Evolutionary conservation across 2,329 filamentous ascomycete genomes (phyloP), one percentile per base, ranked within the genome.

Genomic region (Teratosphaeria viscida): DNA sequence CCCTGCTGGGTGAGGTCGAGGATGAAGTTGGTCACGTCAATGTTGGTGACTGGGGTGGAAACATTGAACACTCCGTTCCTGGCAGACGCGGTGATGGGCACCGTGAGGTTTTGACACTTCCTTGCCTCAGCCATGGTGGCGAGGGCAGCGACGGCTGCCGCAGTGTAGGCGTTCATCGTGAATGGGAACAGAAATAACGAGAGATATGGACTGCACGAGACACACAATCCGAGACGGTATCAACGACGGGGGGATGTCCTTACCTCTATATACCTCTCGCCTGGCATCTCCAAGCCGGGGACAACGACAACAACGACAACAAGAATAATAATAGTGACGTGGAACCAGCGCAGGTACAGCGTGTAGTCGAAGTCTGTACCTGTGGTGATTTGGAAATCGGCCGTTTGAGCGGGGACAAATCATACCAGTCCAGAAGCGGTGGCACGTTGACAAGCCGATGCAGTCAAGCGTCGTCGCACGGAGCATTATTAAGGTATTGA

Each of bases 11-110:
- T 75, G n/a, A 79, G 60, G 58, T 78, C 75, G 58, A 85, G 72
- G 34, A 80, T 71, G 64, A 87, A 82, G 62, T 81, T 77, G 12
- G 81, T 81, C 1, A 81, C 80, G 2, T 86, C 83, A 37, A 84
- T 76, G 64, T 84, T 80, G n/a, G 70, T 77, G 55, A 72, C 68
- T 59, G 6, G 68, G 3, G 62, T 64, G n/a, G 76, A 64, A 12
- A 82, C 59, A 60, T 79, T 72, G 68, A 85, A 86, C 5, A 79
- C 69, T 0, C 72, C 79, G 60, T 85, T 84, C 27, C 79, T 74
- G 0, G 83, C 76, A 1, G 76, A 76, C 55, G 86, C 78, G 3
- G 75, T 71, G 14, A 87, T 75, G 1, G 82, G 80, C 5, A 88
- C 76, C 1, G 77, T 82, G 35, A 86, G 66, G 61, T 85, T 79